Evolutionary conservation across 805 yeast genomes (phyloP).

Genomic region (Tetrapisispora taiwanensis): DNA sequence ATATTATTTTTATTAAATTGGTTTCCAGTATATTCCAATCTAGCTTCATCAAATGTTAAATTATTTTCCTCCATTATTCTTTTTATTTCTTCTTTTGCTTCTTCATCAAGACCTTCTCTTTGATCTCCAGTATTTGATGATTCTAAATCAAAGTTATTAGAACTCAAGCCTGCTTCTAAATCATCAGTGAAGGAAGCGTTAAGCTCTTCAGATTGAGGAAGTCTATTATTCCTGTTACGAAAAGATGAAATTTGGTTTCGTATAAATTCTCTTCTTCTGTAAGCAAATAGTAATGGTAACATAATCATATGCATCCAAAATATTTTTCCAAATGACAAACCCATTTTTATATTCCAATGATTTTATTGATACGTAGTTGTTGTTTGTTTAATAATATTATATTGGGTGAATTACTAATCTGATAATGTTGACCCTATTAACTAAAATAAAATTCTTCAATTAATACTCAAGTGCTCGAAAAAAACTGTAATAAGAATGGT

Average conservation of each 20-base stretch:
- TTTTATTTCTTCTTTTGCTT: constrained; percentile 42
- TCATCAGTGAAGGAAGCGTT: constrained; percentile 37
- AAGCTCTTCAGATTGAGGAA: constrained; percentile 19
- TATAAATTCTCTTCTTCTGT: not conserved
- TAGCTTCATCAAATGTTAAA: constrained; percentile 59
- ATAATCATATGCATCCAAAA: not conserved
- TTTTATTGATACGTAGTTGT: too few species aligned
- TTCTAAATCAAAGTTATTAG: constrained; percentile 46
- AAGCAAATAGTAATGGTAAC: not conserved
- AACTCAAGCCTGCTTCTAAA: constrained; percentile 46
- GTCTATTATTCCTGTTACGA: constrained; percentile 4
- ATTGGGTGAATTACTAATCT: not conserved
- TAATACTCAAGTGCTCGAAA: too few species aligned
- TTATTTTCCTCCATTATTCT: constrained; percentile 42
- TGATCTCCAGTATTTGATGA: constrained; percentile 41
- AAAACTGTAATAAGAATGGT: too few species aligned
- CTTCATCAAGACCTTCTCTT: constrained; percentile 52
- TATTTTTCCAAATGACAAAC: not conserved
- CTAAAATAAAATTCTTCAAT: too few species aligned
- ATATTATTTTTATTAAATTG: constrained; percentile 43
- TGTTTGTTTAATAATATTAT: too few species aligned
- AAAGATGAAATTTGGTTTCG: not conserved
- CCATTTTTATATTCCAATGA: too few species aligned
- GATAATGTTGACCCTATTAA: not conserved
- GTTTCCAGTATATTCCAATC: constrained; percentile 40